Evolutionary conservation across 1,284 basidiomycete genomes (phyloP).

Genomic region (Pascua sp.): DNA sequence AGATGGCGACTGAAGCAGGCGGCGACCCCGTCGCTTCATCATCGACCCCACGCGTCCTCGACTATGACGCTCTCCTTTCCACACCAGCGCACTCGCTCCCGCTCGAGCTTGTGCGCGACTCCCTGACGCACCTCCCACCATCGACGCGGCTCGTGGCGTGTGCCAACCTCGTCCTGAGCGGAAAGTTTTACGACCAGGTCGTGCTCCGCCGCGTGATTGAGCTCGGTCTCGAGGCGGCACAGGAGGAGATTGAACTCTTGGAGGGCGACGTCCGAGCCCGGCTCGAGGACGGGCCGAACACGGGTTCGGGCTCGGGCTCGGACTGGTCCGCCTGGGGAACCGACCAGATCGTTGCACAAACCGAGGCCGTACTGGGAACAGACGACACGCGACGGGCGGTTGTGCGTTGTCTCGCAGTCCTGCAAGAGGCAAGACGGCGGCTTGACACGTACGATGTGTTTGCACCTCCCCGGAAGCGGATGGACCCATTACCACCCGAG

Average conservation of each 20-base stretch:
- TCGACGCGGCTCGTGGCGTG: conserved; percentile 10
- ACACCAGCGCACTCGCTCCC: conserved; percentile 4
- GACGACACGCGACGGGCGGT: conserved; percentile 7
- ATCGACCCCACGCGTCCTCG: conserved; percentile 6
- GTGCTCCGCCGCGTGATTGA: conserved; percentile 34
- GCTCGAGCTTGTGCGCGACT: neutral
- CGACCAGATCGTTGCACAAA: neutral
- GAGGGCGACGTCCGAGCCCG: conserved; percentile 15
- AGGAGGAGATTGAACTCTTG: conserved; percentile 12
- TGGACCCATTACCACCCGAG: too few relatives aligned
- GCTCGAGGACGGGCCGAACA: conserved; percentile 2
- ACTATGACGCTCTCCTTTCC: conserved; percentile 7
- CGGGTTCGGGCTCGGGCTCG: neutral
- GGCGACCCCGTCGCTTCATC: conserved; percentile 5
- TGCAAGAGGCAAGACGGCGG: conserved; percentile 12
- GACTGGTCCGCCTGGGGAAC: neutral
- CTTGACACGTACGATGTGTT: conserved; percentile 20
- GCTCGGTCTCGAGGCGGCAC: conserved; percentile 21
- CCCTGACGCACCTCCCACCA: conserved; percentile 5
- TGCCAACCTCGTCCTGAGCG: conserved; percentile 19
- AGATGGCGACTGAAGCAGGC: neutral
- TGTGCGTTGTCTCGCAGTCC: conserved; percentile 12
- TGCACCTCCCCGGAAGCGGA: conserved; percentile 1
- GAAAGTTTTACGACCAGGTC: conserved; percentile 11
- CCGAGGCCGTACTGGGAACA: conserved; percentile 1